Conservation (phyloP, 2,329 filamentous ascomycete genomes). For the Sporothrix luriei region DNA sequence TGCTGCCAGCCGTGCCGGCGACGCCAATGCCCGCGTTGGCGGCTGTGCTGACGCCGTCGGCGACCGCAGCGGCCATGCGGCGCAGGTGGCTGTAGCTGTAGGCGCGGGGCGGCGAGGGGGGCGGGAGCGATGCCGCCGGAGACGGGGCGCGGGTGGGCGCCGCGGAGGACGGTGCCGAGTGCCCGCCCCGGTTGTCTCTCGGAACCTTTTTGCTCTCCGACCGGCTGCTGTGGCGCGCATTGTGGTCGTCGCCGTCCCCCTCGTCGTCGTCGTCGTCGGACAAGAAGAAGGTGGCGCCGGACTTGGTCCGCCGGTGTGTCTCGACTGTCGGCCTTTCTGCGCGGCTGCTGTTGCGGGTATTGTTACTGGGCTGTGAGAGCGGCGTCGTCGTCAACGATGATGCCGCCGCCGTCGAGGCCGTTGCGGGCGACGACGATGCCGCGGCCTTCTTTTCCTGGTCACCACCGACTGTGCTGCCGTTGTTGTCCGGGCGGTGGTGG, state of each 20-base stretch:
- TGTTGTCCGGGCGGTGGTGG: not conserved
- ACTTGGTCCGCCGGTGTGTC: not conserved
- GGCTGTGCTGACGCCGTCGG: constrained; percentile 22
- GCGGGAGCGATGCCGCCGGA: not conserved
- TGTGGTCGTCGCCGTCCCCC: constrained; percentile 1
- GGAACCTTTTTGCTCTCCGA: not conserved
- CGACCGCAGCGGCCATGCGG: constrained; percentile 25
- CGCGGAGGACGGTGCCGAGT: not conserved
- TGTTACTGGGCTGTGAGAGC: not conserved
- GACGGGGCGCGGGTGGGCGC: constrained; percentile 7
- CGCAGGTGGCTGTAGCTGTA: constrained; percentile 30
- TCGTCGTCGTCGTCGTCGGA: constrained; percentile 25
- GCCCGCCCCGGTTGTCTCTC: not conserved
- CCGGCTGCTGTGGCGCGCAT: not conserved
- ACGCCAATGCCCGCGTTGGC: constrained; percentile 23
- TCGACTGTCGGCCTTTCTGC: not conserved
- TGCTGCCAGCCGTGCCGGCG: not conserved
- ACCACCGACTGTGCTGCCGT: not conserved
- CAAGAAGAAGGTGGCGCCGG: constrained; percentile 17
- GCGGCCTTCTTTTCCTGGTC: not conserved
- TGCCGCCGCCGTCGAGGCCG: not conserved
- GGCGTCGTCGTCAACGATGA: not conserved
- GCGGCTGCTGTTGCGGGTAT: not conserved
- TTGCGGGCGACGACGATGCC: not conserved
- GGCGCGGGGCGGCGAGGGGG: constrained; percentile 15